Conservation (phyloP, 495 filamentous ascomycete genomes). For the Bathelium albidoporum region DNA sequence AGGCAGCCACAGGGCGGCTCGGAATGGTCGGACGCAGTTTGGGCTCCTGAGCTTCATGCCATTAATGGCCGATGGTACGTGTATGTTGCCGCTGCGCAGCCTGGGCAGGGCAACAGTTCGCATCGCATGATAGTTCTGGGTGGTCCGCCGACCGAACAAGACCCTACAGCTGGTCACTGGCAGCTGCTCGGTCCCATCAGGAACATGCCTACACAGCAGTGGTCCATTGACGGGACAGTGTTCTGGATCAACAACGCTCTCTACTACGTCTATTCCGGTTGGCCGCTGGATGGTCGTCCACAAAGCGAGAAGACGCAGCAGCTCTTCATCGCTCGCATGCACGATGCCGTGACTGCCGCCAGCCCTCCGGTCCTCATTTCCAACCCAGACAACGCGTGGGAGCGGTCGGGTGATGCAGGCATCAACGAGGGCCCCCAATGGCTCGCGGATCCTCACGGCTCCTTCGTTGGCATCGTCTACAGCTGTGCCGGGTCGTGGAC, state of each 20-base stretch:
- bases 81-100: slow-evolving; percentile 26
- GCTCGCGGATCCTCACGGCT: slow-evolving; percentile 19
- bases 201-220: slow-evolving; percentile 25
- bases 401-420: slow-evolving; percentile 19
- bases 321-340: slow-evolving; percentile 24
- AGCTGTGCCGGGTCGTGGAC: slow-evolving; percentile 28
- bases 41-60: slow-evolving; percentile 30
- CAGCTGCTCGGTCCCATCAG: slow-evolving; percentile 20
- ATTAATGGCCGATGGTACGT: slow-evolving; percentile 28
- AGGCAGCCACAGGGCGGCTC: slow-evolving; percentile 20
- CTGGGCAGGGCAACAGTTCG: slow-evolving; percentile 19
- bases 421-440: slow-evolving; percentile 32
- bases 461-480: slow-evolving; percentile 25
- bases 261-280: slow-evolving; percentile 30
- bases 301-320: slow-evolving; percentile 22
- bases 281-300: slow-evolving; percentile 18
- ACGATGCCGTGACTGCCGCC: slow-evolving; percentile 11
- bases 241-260: slow-evolving; percentile 20
- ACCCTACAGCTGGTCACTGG: slow-evolving; percentile 20
- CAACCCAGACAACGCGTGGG: slow-evolving; percentile 23
- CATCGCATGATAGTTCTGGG: slow-evolving; percentile 29
- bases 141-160: slow-evolving; percentile 17
- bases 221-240: slow-evolving; percentile 30
- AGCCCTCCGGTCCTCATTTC: slow-evolving; percentile 18
- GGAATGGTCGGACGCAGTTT: slow-evolving; percentile 20